Conservation (phyloP, 768 basidiomycete species). For the Solioccasus polychromus region DNA sequence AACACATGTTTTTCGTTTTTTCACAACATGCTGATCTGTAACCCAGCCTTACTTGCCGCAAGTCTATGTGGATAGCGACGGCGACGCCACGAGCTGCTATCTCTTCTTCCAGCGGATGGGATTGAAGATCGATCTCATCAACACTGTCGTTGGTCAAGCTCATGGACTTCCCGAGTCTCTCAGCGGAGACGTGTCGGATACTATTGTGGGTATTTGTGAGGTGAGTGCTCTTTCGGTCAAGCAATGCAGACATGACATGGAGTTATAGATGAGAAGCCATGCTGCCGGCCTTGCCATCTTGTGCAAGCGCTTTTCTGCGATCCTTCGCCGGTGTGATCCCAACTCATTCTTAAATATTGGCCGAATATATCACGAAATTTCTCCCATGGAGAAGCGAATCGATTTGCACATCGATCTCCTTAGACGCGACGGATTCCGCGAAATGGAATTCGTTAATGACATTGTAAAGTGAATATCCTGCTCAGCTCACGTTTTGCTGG, state of each 20-base stretch:
- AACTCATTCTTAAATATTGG: conserved; percentile 86
- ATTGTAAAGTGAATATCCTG: conserved; percentile 70
- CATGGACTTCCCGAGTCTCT: conserved; percentile 86
- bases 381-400: conserved; percentile 85
- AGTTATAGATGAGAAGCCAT: conserved; percentile 72
- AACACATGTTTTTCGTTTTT: background rate
- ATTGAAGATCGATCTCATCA: conserved; percentile 84
- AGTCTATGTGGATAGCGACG: conserved; percentile 85
- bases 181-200: conserved; percentile 77
- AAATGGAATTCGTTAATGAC: conserved; percentile 91
- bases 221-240: conserved; percentile 37
- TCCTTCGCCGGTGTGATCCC: conserved; percentile 77
- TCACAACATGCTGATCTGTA: background rate
- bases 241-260: background rate
- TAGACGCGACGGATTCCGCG: conserved; percentile 85
- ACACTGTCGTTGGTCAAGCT: conserved; percentile 73
- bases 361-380: conserved; percentile 78
- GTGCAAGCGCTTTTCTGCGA: conserved; percentile 86
- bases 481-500: background rate
- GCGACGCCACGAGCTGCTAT: conserved; percentile 84
- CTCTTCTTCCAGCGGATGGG: conserved; percentile 91
- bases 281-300: conserved; percentile 77
- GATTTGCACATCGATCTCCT: conserved; percentile 89
- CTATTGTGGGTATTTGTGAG: conserved; percentile 93
- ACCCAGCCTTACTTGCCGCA: conserved; percentile 85